These are phyloP conservation scores for Pestalotiopsis fici DNA, from an alignment of 2,329 filamentous ascomycete genomes.

Conservation along the genomic window DNA sequence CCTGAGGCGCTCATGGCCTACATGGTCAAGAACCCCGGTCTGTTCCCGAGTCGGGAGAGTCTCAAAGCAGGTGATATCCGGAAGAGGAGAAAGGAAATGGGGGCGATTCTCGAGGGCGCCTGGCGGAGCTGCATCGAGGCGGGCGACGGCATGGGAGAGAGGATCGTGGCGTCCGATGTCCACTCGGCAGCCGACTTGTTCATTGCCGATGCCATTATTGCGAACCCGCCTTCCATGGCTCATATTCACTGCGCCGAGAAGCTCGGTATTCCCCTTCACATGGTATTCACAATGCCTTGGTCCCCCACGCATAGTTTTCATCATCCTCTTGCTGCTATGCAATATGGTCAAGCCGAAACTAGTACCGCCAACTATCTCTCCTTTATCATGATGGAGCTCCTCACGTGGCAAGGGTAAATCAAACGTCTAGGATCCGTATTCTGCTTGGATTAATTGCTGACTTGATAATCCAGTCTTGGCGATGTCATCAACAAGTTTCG, in stretches of 20 bases:
- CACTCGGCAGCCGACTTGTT: slow-evolving; percentile 37
- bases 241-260: slow-evolving; percentile 54
- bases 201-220: slow-evolving; percentile 55
- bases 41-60: slow-evolving; percentile 36
- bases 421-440: neutral
- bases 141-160: slow-evolving; percentile 5
- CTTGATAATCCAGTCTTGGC: slow-evolving; percentile 46
- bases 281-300: slow-evolving; percentile 69
- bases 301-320: slow-evolving; percentile 69
- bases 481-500: slow-evolving; percentile 68
- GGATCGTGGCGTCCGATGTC: neutral
- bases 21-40: slow-evolving; percentile 44
- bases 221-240: slow-evolving; percentile 53
- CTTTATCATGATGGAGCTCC: slow-evolving; percentile 68
- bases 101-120: slow-evolving; percentile 37
- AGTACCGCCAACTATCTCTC: slow-evolving; percentile 68
- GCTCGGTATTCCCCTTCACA: slow-evolving; percentile 48
- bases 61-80: slow-evolving; percentile 37
- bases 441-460: neutral
- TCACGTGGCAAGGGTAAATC: slow-evolving; percentile 69
- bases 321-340: slow-evolving; percentile 58
- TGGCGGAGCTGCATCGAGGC: slow-evolving; percentile 39
- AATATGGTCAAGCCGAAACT: slow-evolving; percentile 32
- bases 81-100: slow-evolving; percentile 35
- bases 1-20: slow-evolving; percentile 47